These are phyloP conservation scores for Solanum piurae DNA, from an alignment of 257 asterid genomes.

Conservation along the genomic window DNA sequence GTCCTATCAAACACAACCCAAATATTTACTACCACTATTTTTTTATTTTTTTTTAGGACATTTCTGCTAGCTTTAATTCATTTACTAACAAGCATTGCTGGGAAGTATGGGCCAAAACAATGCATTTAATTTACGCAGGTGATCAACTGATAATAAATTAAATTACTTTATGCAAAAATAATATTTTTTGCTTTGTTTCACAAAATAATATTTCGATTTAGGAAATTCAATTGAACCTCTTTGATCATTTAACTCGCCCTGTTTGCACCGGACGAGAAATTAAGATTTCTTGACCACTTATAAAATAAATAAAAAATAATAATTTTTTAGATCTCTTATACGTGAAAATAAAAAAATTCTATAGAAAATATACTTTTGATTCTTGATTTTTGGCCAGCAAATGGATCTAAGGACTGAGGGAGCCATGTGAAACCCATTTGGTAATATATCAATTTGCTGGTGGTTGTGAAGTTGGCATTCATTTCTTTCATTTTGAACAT, in stretches of 20 bases:
- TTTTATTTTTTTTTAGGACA: not conserved
- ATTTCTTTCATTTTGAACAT: not conserved
- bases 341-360: not conserved
- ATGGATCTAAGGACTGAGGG: slow-evolving; percentile 24
- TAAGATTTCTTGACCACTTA: not conserved
- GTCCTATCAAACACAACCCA: not conserved
- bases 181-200: not conserved
- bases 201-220: not conserved
- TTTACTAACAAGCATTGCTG: not conserved
- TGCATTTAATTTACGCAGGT: not conserved
- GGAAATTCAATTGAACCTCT: not conserved
- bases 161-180: not conserved
- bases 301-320: not conserved
- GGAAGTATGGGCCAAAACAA: not conserved
- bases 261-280: accelerated
- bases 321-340: not conserved
- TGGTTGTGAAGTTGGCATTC: not conserved
- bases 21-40: not conserved
- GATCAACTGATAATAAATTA: not conserved
- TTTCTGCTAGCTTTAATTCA: not conserved
- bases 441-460: not conserved
- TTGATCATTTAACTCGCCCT: not conserved
- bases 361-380: not conserved
- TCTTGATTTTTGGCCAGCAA: slow-evolving; percentile 7
- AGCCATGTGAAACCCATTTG: not conserved